Conservation (phyloP, 768 basidiomycete genomes). For the Xerocomus brunneocitrinus region DNA sequence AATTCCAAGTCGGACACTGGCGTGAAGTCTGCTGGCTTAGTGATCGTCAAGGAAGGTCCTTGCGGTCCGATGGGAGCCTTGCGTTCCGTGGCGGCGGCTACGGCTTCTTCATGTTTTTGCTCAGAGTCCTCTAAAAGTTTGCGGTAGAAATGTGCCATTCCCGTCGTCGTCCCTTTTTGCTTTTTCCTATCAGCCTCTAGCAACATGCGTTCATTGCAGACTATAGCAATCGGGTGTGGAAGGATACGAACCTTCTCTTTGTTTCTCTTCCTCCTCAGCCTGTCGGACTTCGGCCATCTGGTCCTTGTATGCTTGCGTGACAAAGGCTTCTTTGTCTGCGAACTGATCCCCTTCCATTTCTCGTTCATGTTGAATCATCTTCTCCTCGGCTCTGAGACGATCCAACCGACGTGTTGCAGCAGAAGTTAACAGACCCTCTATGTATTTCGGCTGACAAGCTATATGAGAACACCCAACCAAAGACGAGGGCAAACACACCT, state of each 20-base stretch:
- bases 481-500: slow-evolving; percentile 45
- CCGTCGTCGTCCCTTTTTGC: slow-evolving; percentile 56
- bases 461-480: slow-evolving; percentile 7
- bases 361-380: slow-evolving; percentile 92
- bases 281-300: slow-evolving; percentile 89
- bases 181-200: slow-evolving; percentile 56
- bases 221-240: background rate
- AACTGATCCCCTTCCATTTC: slow-evolving; percentile 93
- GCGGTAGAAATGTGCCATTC: slow-evolving; percentile 84
- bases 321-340: slow-evolving; percentile 93
- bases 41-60: slow-evolving; percentile 64
- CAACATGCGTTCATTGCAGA: background rate
- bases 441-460: slow-evolving; percentile 81
- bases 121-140: slow-evolving; percentile 76
- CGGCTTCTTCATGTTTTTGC: slow-evolving; percentile 78
- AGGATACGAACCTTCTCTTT: slow-evolving; percentile 67
- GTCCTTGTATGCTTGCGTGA: slow-evolving; percentile 94
- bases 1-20: slow-evolving; percentile 71
- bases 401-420: slow-evolving; percentile 89
- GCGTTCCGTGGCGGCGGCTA: slow-evolving; percentile 60
- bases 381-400: slow-evolving; percentile 91
- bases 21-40: slow-evolving; percentile 61
- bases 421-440: slow-evolving; percentile 67
- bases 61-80: slow-evolving; percentile 59
- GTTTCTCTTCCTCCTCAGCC: slow-evolving; percentile 91